Evolutionary conservation across 371 early-diverging fungal species (phyloP).

Genomic region (Lichtheimia ornata): DNA sequence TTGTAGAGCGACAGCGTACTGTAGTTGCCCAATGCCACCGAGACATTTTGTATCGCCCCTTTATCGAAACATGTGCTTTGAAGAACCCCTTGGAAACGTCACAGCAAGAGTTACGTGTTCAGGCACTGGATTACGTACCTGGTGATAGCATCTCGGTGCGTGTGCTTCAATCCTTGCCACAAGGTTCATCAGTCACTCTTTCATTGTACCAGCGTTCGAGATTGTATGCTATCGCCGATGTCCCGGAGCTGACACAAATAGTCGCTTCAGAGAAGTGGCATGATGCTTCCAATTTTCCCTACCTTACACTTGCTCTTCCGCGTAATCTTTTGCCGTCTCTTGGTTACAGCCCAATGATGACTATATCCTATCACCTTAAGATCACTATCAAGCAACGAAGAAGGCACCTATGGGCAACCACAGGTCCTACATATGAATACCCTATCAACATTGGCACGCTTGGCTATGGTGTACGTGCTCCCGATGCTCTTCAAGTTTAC

Average conservation of each 20-base stretch:
- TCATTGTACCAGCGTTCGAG: constrained; percentile 10
- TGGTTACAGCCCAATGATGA: not conserved
- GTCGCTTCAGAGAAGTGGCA: constrained; percentile 5
- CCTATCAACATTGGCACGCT: constrained; percentile 36
- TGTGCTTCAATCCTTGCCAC: not conserved
- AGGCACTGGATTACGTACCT: constrained; percentile 30
- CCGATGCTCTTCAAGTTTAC: constrained; percentile 31
- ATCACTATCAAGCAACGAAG: constrained; percentile 14
- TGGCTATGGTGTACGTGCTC: constrained; percentile 29
- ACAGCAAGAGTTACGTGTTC: constrained; percentile 12
- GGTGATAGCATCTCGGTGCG: constrained; percentile 24
- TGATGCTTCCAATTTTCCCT: not conserved
- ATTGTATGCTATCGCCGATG: not conserved
- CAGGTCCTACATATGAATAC: constrained; percentile 3
- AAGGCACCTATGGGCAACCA: constrained; percentile 13
- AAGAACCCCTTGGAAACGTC: constrained; percentile 19
- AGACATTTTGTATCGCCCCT: constrained; percentile 24
- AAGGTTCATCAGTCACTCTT: not conserved
- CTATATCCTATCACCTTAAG: not conserved
- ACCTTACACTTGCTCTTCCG: not conserved
- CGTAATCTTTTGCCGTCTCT: not conserved
- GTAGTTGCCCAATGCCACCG: constrained; percentile 2
- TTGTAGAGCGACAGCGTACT: too few species aligned
- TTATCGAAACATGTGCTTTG: constrained; percentile 29
- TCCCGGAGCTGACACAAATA: not conserved